Evolutionary conservation across 2,329 filamentous ascomycete species (phyloP), one percentile per base, ranked within the genome.

Genomic region (Penicillium sp.): DNA sequence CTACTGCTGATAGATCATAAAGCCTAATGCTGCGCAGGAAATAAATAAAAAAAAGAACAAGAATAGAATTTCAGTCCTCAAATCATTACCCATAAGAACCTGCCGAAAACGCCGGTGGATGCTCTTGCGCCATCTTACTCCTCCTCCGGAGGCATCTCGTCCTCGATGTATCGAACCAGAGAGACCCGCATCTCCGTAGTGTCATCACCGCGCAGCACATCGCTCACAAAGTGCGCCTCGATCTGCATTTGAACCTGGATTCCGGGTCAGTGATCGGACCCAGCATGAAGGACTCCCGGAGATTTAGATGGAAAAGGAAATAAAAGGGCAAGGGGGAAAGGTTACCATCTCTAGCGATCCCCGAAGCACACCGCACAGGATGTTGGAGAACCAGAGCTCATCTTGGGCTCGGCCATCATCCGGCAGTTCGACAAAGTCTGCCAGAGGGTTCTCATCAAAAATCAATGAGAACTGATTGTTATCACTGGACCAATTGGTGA

Each of bases 341-440:
- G 37, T 65, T 70, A 98, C 93, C 95, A 99, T 99, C 76, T 99
- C 95, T 57, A 99, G 76, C 1, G 93, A 89, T 14, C 95, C 95
- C 65, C 95, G 84, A 59, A 99, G 79, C 44, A 99, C 90, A 44
- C 95, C 95, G 68, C 95, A 97, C 44, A 98, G 84, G 56, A 99
- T 96, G 76, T 98, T 99, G 5, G 92, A 97, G 76, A 96, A 99
- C 95, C 95, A 99, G 39, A 99, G 81, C 78, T 98, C 93, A 70
- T 97, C 93, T 76, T 99, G 95, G 3, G 95, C 91, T 62, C 92
- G 85, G 51, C 93, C 95, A 76, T 99, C 95, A 72, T 99, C 95
- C 1, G 95, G 95, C 44, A 99, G 80, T 76, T 99, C 95, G 49
- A 99, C 95, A 77, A 98, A 99, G 77, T 99, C 95, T 51, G 93